phyloP scores from a whole-genome alignment of 2,329 filamentous ascomycete species.

The Alternaria dauci region DNA sequence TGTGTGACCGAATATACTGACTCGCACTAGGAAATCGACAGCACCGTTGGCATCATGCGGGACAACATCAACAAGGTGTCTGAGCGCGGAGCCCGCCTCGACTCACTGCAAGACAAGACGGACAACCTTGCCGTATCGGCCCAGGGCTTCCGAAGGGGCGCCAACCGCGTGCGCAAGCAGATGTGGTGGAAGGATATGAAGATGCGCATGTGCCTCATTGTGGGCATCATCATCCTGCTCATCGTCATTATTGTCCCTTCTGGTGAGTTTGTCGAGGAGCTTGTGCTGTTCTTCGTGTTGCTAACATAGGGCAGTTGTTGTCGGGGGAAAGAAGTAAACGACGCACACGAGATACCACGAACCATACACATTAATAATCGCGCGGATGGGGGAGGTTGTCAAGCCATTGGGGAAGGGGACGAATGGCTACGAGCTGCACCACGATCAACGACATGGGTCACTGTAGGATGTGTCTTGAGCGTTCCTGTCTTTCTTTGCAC shows the following conservation, averaged over 20 bases:
- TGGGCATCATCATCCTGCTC: constrained; percentile 89
- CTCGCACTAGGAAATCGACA: constrained; percentile 84
- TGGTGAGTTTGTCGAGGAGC: constrained; percentile 66
- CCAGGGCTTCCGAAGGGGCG: constrained; percentile 93
- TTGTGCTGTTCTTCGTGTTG: too few relatives aligned
- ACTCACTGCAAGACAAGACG: constrained; percentile 91
- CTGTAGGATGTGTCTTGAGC: constrained; percentile 33
- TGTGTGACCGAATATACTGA: constrained; percentile 22
- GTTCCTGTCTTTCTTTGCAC: constrained; percentile 51
- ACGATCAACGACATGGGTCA: constrained; percentile 39
- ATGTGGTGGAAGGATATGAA: constrained; percentile 99
- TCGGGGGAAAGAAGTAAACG: constrained; percentile 34
- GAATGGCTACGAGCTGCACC: constrained; percentile 37
- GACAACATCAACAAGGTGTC: constrained; percentile 98
- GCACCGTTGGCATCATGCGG: constrained; percentile 92
- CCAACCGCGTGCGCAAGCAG: constrained; percentile 89
- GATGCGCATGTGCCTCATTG: constrained; percentile 97
- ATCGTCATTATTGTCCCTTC: constrained; percentile 93
- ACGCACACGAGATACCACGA: constrained; percentile 37
- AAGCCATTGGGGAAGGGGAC: constrained; percentile 26
- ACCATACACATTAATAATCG: constrained; percentile 45
- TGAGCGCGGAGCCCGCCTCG: constrained; percentile 87
- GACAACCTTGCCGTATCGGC: constrained; percentile 91
- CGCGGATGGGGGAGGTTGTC: constrained; percentile 30
- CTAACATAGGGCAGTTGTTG: constrained; percentile 39